phyloP scores from a whole-genome alignment of 78 protist species.

The Dictyostelium brefeldianum region DNA sequence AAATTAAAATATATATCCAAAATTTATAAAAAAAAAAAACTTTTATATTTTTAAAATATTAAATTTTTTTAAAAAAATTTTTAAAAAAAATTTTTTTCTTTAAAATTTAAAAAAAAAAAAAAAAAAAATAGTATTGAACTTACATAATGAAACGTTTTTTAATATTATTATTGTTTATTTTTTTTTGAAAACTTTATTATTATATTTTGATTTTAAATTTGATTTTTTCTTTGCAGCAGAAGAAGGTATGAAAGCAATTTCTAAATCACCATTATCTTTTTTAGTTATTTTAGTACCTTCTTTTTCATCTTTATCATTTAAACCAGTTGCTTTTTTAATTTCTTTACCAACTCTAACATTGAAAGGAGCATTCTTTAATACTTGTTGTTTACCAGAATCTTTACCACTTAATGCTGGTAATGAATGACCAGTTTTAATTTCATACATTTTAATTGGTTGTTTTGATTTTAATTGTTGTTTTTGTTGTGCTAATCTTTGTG shows the following conservation, averaged over 20 bases:
- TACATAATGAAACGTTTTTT: too few relatives aligned
- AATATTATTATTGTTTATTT: too few relatives aligned
- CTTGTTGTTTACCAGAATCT: neutral
- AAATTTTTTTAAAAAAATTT: too few relatives aligned
- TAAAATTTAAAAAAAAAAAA: too few relatives aligned
- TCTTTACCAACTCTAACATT: slow-evolving; percentile 41
- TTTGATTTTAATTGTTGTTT: slow-evolving; percentile 3
- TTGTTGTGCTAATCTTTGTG: neutral
- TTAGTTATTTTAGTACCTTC: slow-evolving; percentile 29
- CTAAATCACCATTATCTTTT: slow-evolving; percentile 48
- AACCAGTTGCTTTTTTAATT: slow-evolving; percentile 3
- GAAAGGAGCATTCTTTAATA: slow-evolving; percentile 69
- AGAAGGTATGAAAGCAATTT: slow-evolving; percentile 57
- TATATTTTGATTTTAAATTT: neutral
- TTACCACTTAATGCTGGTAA: slow-evolving; percentile 36
- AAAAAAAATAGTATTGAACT: too few relatives aligned
- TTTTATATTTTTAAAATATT: too few relatives aligned
- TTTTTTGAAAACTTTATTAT: slow-evolving; percentile 5
- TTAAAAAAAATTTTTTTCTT: too few relatives aligned
- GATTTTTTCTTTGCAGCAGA: neutral
- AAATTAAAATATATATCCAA: too few relatives aligned
- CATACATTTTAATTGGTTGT: slow-evolving; percentile 40
- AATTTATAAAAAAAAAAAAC: too few relatives aligned
- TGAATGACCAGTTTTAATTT: slow-evolving; percentile 60
- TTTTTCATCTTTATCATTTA: slow-evolving; percentile 18